Evolutionary conservation across 176 grass and related monocot genomes (phyloP), one percentile per base, ranked within the genome.

Genomic region (Canna indica): DNA sequence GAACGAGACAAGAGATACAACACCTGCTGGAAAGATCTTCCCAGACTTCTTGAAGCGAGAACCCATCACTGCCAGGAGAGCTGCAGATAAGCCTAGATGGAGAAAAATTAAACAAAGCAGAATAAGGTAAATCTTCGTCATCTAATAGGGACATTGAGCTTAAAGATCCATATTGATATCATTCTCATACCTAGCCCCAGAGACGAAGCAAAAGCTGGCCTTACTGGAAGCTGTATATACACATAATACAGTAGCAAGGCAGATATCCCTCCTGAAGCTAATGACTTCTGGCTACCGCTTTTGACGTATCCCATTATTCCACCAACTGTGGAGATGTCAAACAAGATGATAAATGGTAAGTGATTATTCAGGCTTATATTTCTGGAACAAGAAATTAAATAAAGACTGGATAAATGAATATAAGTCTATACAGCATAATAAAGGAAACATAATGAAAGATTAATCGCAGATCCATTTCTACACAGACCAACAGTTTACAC

Each of bases 21-120:
- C 45, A 22, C 68, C 68, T 31, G 68, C 68, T 3, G 68, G 68
- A 70, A 70, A 70, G 14, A 70, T 50, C 68, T 70, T 70, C 44
- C 68, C 68, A 1, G 68, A 70, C 68, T 28, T 70, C 46, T 50
- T 70, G 68, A 70, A 70, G 6, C 68, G 68, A 48, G 68, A 33
- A 33, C 68, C 68, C 68, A 70, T 70, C 8, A 70, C 44, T 1
- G 16, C 68, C 44, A 70, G 68, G 68, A 70, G 68, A 48, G 68
- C 42, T 11, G 68, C 68, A 17, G 44, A 70, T 48, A 70, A 17
- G 33, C 68, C 68, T 70, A 32, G 33, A 66, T 65, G 8, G 2
- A 15, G 20, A 39, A 18, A 22, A 66, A 30, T 11, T 4, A 13
- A 31, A 60, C 3, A 38, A 36, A 39, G 8, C 29, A 35, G 7